Evolutionary conservation across 73 alveolate species (phyloP), one percentile per base, ranked within the genome.

Genomic region (Paraurostyla sp.): DNA sequence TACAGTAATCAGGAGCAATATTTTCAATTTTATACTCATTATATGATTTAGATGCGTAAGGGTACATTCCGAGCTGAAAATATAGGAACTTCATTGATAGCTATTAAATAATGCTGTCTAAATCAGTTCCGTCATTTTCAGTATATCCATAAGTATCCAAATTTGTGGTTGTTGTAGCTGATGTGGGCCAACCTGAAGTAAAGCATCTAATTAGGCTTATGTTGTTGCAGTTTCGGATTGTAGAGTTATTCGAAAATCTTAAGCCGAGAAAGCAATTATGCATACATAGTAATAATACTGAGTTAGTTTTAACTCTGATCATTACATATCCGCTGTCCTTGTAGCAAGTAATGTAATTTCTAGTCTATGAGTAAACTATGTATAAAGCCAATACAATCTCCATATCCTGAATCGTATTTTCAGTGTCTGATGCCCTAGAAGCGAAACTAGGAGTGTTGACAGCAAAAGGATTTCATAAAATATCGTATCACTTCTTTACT

Each of bases 291-390:
- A 32, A 36, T 80, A 71, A 43, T 71, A 71, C 76, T 13, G 71
- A 33, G 40, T 71, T 71, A 7, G 85, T 40, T 43, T 71, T 27
- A 40, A 71, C 40, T 18, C 85, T 35, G 40, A 71, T 71, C n/a
- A 38, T 13, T 15, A 22, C 43, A 7, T 32, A 18, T 7, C 85
- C 69, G 16, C 13, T 43, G 4, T 6, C 43, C 73, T 38, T 7
- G 43, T 27, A 13, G 85, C 85, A 71, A 23, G 11, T 43, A 9
- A 43, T 80, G 43, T 41, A 71, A 22, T 35, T 22, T 63, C 81
- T 63, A 23, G 11, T 32, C 81, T 30, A 30, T 9, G 23, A 22
- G 81, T 63, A 27, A 56, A 16, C 22, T 56, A 46, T 15, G 58
- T 20, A 46, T 13, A 20, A 15, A 13, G 18, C 22, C 18, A 20